Evolutionary conservation across 2,329 filamentous ascomycete species (phyloP).

Genomic region (Claviceps pazoutovae): DNA sequence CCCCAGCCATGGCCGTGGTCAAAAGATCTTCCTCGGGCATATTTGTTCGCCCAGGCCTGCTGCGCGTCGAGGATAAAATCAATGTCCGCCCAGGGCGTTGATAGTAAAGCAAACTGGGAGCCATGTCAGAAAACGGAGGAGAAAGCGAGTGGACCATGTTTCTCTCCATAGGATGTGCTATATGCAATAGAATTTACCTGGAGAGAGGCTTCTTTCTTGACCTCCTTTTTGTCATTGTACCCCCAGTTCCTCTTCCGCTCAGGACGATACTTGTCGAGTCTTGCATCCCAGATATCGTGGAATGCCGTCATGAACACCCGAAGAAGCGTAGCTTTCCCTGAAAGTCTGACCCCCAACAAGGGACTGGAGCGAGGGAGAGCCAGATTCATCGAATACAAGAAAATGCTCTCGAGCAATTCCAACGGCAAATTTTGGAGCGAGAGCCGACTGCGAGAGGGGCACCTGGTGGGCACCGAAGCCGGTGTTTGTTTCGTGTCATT

Average conservation of each 20-base stretch:
- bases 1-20: conserved; percentile 24
- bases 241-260: conserved; percentile 3
- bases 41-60: conserved; percentile 5
- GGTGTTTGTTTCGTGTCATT: conserved; percentile 15
- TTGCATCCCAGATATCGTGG: conserved; percentile 22
- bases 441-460: conserved; percentile 8
- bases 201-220: conserved; percentile 26
- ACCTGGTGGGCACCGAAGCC: too few relatives aligned
- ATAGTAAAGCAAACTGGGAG: conserved; percentile 28
- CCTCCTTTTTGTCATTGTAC: background rate
- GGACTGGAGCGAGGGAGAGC: conserved; percentile 20
- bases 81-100: conserved; percentile 29
- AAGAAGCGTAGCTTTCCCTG: conserved; percentile 23
- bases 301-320: conserved; percentile 23
- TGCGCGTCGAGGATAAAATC: conserved; percentile 32
- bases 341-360: conserved; percentile 32
- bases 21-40: too few relatives aligned
- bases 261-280: conserved; percentile 7
- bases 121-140: background rate
- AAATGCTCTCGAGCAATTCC: conserved; percentile 40
- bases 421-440: conserved; percentile 28
- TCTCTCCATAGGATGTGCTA: background rate
- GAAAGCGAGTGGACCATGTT: background rate
- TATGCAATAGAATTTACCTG: conserved; percentile 23
- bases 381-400: conserved; percentile 26